Percentiles rank a stretch among this genome's conserved stretches.
Conservation (phyloP, 1,284 basidiomycete genomes). For the Fomitopsis palustris region DNA sequence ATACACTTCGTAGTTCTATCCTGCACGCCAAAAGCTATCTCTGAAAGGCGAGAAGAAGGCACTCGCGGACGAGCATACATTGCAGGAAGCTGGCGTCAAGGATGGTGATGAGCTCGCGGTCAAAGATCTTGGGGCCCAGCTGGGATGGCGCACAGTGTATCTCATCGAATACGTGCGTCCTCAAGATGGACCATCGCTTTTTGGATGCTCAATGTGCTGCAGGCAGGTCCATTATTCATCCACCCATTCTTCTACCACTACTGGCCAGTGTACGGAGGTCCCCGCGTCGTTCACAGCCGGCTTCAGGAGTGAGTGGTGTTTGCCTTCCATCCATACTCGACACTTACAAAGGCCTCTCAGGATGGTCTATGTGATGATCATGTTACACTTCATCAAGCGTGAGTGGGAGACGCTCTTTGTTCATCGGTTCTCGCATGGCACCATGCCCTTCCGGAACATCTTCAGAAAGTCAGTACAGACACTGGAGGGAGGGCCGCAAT, state of each 20-base stretch:
- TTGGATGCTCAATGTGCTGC: not conserved
- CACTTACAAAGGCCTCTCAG: slow-evolving; percentile 29
- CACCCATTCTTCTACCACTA: slow-evolving; percentile 86
- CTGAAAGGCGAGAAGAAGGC: slow-evolving; percentile 57
- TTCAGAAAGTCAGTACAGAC: slow-evolving; percentile 77
- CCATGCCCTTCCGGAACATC: slow-evolving; percentile 88
- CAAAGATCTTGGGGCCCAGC: slow-evolving; percentile 88
- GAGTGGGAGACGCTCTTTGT: slow-evolving; percentile 93
- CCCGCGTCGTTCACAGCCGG: slow-evolving; percentile 65
- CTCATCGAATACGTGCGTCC: slow-evolving; percentile 87
- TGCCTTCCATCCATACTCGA: not conserved
- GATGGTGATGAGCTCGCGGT: slow-evolving; percentile 63
- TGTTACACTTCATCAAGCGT: slow-evolving; percentile 90
- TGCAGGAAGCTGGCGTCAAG: slow-evolving; percentile 54
- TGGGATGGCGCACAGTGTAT: slow-evolving; percentile 85
- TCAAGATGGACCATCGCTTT: not conserved
- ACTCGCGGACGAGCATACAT: slow-evolving; percentile 59
- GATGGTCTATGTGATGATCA: slow-evolving; percentile 78
- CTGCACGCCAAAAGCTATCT: slow-evolving; percentile 71
- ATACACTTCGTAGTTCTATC: slow-evolving; percentile 51
- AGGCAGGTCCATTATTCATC: slow-evolving; percentile 89
- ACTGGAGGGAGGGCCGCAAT: not conserved
- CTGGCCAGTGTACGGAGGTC: slow-evolving; percentile 66
- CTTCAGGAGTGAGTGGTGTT: slow-evolving; percentile 69
- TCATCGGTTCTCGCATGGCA: slow-evolving; percentile 92